Conservation (phyloP, 164 flowering plant species). For the Chloranthus sessilifolius region DNA sequence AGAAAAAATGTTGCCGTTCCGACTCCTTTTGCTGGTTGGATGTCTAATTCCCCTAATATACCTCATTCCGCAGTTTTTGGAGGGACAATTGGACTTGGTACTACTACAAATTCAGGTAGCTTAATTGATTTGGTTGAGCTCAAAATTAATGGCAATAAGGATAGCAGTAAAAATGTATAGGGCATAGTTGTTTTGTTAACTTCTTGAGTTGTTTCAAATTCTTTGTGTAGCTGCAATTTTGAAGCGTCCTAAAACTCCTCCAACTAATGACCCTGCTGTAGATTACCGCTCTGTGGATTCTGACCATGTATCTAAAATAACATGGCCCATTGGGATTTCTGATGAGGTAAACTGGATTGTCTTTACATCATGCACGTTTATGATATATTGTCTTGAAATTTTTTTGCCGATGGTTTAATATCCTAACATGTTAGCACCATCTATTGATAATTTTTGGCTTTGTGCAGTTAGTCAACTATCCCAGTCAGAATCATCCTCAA, state of each 20-base stretch:
- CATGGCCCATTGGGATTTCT: slow-evolving; percentile 65
- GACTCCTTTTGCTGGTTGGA: slow-evolving; percentile 79
- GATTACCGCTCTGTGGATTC: slow-evolving; percentile 74
- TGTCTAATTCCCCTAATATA: slow-evolving; percentile 65
- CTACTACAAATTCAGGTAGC: slow-evolving; percentile 58
- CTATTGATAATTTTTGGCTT: too few relatives aligned
- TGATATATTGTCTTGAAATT: slow-evolving; percentile 28
- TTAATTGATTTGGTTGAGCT: neutral
- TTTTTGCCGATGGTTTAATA: too few relatives aligned
- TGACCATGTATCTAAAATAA: slow-evolving; percentile 60
- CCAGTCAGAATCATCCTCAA: slow-evolving; percentile 52
- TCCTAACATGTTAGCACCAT: too few relatives aligned
- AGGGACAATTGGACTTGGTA: slow-evolving; percentile 62
- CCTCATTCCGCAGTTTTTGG: slow-evolving; percentile 70
- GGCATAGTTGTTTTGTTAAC: too few relatives aligned
- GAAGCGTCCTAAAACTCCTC: slow-evolving; percentile 77
- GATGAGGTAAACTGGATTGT: slow-evolving; percentile 48
- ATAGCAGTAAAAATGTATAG: neutral
- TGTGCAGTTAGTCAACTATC: slow-evolving; percentile 55
- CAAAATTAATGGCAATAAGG: too few relatives aligned
- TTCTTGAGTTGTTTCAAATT: slow-evolving; percentile 7
- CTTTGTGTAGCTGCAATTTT: slow-evolving; percentile 36
- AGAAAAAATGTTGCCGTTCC: slow-evolving; percentile 39
- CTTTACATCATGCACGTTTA: neutral
- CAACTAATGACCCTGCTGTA: slow-evolving; percentile 45